Conservation (phyloP, 768 basidiomycete genomes). For the Lyophyllum decastes region DNA sequence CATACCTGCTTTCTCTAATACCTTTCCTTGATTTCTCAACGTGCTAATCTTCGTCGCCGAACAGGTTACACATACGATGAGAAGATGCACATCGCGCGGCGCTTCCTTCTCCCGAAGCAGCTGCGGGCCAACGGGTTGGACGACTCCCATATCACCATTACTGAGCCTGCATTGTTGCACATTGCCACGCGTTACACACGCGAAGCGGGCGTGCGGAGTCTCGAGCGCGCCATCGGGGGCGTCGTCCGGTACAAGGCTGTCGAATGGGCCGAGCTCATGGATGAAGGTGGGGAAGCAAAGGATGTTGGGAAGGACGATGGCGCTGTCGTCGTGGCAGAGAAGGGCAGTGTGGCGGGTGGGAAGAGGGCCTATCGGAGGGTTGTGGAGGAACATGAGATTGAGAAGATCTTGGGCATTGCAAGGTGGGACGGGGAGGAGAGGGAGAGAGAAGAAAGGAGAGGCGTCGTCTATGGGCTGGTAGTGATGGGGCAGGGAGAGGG, state of each 20-base stretch:
- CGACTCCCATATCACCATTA: constrained; percentile 59
- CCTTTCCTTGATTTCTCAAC: neutral
- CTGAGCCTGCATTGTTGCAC: constrained; percentile 68
- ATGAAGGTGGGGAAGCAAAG: constrained; percentile 31
- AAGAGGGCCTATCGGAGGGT: constrained; percentile 51
- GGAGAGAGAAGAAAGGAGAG: constrained; percentile 71
- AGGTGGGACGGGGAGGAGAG: constrained; percentile 80
- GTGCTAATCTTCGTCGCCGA: neutral
- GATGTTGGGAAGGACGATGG: constrained; percentile 20
- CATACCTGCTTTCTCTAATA: constrained; percentile 12
- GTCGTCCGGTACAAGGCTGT: constrained; percentile 94
- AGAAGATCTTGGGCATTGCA: constrained; percentile 79
- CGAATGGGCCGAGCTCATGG: constrained; percentile 77
- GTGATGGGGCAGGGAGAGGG: constrained; percentile 90
- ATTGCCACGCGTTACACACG: constrained; percentile 83
- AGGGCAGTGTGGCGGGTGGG: neutral
- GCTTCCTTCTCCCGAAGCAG: constrained; percentile 90
- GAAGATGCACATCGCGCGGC: constrained; percentile 86
- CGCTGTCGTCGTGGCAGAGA: constrained; percentile 16
- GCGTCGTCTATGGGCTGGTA: constrained; percentile 84
- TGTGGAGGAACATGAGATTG: constrained; percentile 74
- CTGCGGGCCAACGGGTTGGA: constrained; percentile 75
- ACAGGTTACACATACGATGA: constrained; percentile 85
- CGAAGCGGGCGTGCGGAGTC: constrained; percentile 90
- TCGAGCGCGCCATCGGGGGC: constrained; percentile 84